A percentile compares a stretch with the other conserved stretches of the same genome.
These are phyloP conservation scores for Pterula multifida DNA, from an alignment of 1,284 basidiomycete species.

Conservation along the genomic window DNA sequence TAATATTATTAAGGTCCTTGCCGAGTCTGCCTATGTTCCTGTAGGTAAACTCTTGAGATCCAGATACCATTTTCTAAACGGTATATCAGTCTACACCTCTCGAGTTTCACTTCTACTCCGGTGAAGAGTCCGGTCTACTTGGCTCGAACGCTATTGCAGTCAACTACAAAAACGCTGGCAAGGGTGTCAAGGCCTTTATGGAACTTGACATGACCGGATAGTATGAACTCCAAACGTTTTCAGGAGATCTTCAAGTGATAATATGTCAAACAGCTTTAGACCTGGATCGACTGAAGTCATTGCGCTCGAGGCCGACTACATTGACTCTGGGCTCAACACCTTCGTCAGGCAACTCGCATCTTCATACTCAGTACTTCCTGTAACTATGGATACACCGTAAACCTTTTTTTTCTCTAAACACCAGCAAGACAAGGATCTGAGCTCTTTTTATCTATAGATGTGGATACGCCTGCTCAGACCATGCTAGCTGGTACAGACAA, in stretches of 20 bases:
- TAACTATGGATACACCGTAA: slow-evolving; percentile 23
- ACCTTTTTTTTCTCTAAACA: slow-evolving; percentile 9
- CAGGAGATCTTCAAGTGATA: slow-evolving; percentile 17
- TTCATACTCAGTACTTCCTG: slow-evolving; percentile 25
- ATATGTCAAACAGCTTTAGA: no score
- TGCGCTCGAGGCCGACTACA: slow-evolving; percentile 41
- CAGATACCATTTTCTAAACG: slow-evolving; percentile 15
- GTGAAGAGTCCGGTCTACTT: slow-evolving; percentile 50
- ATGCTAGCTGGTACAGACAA: slow-evolving; percentile 7
- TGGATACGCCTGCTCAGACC: slow-evolving; percentile 7
- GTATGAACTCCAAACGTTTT: slow-evolving; percentile 16
- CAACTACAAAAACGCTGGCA: slow-evolving; percentile 32
- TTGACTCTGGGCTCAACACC: slow-evolving; percentile 29
- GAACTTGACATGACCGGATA: slow-evolving; percentile 28
- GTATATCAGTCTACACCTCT: slow-evolving; percentile 37
- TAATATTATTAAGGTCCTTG: slow-evolving; percentile 46
- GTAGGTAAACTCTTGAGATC: not conserved
- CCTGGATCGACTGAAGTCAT: slow-evolving; percentile 15
- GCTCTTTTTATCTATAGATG: not conserved
- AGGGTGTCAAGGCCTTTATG: slow-evolving; percentile 30
- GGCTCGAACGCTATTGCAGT: slow-evolving; percentile 46
- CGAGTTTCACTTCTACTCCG: slow-evolving; percentile 42
- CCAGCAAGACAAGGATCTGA: slow-evolving; percentile 9
- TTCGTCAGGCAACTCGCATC: slow-evolving; percentile 27
- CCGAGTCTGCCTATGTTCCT: slow-evolving; percentile 38